Conservation (phyloP, 2,329 filamentous ascomycete species). For the Penicillium sp. region DNA sequence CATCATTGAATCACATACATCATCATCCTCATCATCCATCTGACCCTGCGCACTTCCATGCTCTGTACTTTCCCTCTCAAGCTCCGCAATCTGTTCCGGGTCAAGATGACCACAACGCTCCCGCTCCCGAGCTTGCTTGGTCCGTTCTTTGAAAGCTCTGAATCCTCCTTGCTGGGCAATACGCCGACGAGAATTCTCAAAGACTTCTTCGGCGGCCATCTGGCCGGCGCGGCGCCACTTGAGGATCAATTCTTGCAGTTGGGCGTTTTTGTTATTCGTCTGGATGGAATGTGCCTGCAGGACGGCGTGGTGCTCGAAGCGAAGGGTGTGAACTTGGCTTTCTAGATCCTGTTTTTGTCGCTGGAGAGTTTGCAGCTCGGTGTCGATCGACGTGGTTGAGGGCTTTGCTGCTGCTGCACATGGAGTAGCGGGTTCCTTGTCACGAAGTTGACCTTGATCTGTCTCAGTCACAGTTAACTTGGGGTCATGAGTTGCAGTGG, state of each 20-base stretch:
- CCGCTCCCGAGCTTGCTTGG: no score
- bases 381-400: no score
- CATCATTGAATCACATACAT: constrained; percentile 23
- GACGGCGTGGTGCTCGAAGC: constrained; percentile 45
- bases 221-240: constrained; percentile 59
- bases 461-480: no score
- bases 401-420: no score
- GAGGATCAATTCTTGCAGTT: constrained; percentile 51
- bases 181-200: constrained; percentile 54
- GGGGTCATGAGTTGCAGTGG: no score
- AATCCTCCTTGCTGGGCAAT: constrained; percentile 60
- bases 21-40: constrained; percentile 30
- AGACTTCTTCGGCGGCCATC: constrained; percentile 62
- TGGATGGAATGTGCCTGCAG: constrained; percentile 52
- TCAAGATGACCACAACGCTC: no score
- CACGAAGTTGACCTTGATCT: no score
- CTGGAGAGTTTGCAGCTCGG: constrained; percentile 30
- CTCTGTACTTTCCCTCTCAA: no score
- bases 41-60: constrained; percentile 29
- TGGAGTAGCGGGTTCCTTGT: no score
- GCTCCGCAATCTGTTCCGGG: no score
- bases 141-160: constrained; percentile 48
- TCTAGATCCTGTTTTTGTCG: constrained; percentile 34
- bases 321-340: constrained; percentile 29
- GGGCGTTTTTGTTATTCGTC: constrained; percentile 43